A percentile compares a stretch with the other conserved stretches of the same genome.
These are phyloP conservation scores for Starmerella kuoi DNA, from an alignment of 805 yeast genomes.

Conservation along the genomic window DNA sequence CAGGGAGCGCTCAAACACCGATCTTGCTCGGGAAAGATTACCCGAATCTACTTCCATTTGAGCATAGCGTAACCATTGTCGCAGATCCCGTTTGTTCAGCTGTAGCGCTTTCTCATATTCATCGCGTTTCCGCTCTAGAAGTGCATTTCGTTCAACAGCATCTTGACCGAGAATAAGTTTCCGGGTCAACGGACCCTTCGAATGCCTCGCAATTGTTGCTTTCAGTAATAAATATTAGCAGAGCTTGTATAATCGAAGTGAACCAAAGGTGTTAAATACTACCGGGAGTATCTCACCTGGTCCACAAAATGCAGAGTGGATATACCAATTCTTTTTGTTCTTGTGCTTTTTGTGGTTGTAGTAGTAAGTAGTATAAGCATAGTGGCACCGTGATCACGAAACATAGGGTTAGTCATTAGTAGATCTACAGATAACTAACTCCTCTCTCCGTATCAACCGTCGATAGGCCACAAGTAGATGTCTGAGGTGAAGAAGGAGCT, in stretches of 20 bases:
- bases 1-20: constrained; percentile 77
- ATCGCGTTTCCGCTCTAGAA: constrained; percentile 60
- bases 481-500: constrained; percentile 33
- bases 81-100: constrained; percentile 65
- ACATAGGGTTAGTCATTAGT: too few relatives aligned
- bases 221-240: too few relatives aligned
- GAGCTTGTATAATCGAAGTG: neutral
- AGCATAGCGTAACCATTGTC: constrained; percentile 90
- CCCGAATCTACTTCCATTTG: constrained; percentile 72
- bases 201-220: neutral
- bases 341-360: too few relatives aligned
- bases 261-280: too few relatives aligned
- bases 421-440: too few relatives aligned
- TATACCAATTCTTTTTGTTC: too few relatives aligned
- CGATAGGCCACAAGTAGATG: too few relatives aligned
- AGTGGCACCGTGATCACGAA: too few relatives aligned
- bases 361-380: too few relatives aligned
- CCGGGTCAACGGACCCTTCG: neutral
- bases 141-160: constrained; percentile 65
- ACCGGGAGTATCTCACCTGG: too few relatives aligned
- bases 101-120: constrained; percentile 83
- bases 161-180: constrained; percentile 32
- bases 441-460: too few relatives aligned
- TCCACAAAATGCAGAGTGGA: too few relatives aligned
- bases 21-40: constrained; percentile 67